Base-by-base conservation (phyloP, 2,329 filamentous ascomycete genomes). In the Clonostachys rosea region DNA sequence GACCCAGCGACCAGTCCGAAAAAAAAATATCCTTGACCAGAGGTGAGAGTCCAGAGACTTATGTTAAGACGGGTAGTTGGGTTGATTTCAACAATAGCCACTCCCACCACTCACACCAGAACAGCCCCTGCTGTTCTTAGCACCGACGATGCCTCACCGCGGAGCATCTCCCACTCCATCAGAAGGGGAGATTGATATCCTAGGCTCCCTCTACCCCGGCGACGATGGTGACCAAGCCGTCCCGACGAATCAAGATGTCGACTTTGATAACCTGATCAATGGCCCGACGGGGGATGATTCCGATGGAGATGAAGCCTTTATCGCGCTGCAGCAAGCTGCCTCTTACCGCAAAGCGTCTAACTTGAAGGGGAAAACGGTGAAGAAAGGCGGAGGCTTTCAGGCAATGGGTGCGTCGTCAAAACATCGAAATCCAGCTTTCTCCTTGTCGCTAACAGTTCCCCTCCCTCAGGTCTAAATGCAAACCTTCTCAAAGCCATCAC, bases 351-450 rank as follows among this genome's bases (percentile, higher is more conserved):
- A 96, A 62, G 74, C 82, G 1, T 79, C 86, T 10, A 94, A 91
- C 61, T 57, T 94, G 8, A 94, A 92, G 65, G 89, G 89, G 17
- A 87, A 87, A 52, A 86, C 85, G 4, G 88, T 89, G 34, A 96
- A 96, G 74, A 99, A 97, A 68, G 89, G 91, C 36, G 94, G 94
- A 59, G 94, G 92, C 45, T 99, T 99, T 63, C 94, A 99, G 66
- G 86, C 89, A 42, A 96, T 99, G 91, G 88, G 81, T 84, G 68
- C 49, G 70, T 52, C 16, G 18, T 30, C 14, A 41, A 41, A 39
- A 10, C 20, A 24, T 16, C 16, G 16, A 18, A 30, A 7, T 41
- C 30, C n/a, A 44, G 35, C 46, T 46, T 24, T 43, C 11, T 40
- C 14, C 10, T 18, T 18, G 40, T 49, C 14, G 43, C 39, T 51